A percentile compares a stretch with the other conserved stretches of the same genome.
Conservation (phyloP, 1,284 basidiomycete genomes). For the Malassezia obtusa region DNA sequence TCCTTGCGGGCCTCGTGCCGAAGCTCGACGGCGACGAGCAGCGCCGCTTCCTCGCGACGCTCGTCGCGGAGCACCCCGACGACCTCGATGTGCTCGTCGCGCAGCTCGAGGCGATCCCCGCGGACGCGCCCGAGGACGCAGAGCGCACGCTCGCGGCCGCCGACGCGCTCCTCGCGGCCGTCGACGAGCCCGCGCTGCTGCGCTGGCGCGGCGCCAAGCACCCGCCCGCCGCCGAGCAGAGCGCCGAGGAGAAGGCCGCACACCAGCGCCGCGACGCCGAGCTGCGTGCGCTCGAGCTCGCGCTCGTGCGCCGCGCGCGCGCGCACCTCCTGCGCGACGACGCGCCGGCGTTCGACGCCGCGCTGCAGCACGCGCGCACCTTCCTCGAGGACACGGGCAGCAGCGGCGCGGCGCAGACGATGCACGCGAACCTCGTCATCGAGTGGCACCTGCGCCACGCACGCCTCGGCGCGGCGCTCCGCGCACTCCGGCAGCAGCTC, state of each 20-base stretch:
- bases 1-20: conserved; percentile 39
- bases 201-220: conserved; percentile 37
- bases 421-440: conserved; percentile 26
- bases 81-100: conserved; percentile 40
- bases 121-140: conserved; percentile 19
- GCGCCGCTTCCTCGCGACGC: conserved; percentile 39
- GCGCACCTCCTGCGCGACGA: conserved; percentile 26
- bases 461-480: conserved; percentile 35
- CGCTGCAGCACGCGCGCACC: conserved; percentile 23
- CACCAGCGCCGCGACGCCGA: conserved; percentile 37
- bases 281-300: conserved; percentile 37
- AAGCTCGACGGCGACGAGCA: conserved; percentile 42
- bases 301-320: conserved; percentile 35
- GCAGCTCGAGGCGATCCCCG: conserved; percentile 31
- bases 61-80: conserved; percentile 39
- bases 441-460: conserved; percentile 33
- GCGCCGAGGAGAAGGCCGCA: conserved; percentile 32
- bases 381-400: conserved; percentile 29
- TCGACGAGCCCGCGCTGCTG: conserved; percentile 39
- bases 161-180: conserved; percentile 26
- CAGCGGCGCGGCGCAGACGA: conserved; percentile 30
- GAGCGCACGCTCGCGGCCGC: conserved; percentile 29
- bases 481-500: conserved; percentile 29
- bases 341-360: conserved; percentile 2
- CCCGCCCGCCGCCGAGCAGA: conserved; percentile 33